Evolutionary conservation across 306 rosid genomes (phyloP).

Genomic region (Leucaena leucocephala): DNA sequence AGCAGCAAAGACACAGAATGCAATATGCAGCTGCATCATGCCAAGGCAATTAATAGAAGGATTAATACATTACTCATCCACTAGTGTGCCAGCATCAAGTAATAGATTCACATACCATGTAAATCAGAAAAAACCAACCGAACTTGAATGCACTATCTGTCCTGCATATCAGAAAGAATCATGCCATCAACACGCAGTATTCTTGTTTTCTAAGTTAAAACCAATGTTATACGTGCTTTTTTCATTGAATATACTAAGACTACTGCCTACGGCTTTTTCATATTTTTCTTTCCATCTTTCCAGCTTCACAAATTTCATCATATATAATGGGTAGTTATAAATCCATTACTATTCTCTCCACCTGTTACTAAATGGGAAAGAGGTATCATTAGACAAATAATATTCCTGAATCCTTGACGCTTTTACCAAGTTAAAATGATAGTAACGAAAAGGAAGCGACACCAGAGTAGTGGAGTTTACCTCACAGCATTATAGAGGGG

Average conservation of each 20-base stretch:
- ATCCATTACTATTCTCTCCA: slow-evolving; percentile 17
- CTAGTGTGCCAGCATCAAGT: slow-evolving; percentile 20
- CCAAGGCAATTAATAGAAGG: slow-evolving; percentile 38
- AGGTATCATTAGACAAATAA: neutral
- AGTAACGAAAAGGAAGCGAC: neutral
- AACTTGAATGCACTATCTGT: slow-evolving; percentile 96
- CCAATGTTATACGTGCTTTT: neutral
- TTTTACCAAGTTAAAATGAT: neutral
- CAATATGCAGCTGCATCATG: slow-evolving; percentile 76
- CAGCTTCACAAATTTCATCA: neutral
- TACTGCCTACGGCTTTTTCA: neutral
- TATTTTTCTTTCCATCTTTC: neutral
- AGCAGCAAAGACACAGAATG: slow-evolving; percentile 89
- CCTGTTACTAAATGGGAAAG: slow-evolving; percentile 16
- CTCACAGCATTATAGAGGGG: slow-evolving; percentile 98
- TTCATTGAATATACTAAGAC: neutral
- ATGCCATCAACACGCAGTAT: slow-evolving; percentile 7
- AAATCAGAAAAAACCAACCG: slow-evolving; percentile 93
- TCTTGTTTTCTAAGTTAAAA: neutral
- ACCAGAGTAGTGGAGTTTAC: slow-evolving; percentile 34
- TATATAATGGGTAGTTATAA: neutral
- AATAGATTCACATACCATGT: slow-evolving; percentile 64
- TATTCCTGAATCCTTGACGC: slow-evolving; percentile 17
- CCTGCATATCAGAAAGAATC: slow-evolving; percentile 60
- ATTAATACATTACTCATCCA: slow-evolving; percentile 30